Conservation (phyloP, 768 basidiomycete species). For the Hericium erinaceus region DNA sequence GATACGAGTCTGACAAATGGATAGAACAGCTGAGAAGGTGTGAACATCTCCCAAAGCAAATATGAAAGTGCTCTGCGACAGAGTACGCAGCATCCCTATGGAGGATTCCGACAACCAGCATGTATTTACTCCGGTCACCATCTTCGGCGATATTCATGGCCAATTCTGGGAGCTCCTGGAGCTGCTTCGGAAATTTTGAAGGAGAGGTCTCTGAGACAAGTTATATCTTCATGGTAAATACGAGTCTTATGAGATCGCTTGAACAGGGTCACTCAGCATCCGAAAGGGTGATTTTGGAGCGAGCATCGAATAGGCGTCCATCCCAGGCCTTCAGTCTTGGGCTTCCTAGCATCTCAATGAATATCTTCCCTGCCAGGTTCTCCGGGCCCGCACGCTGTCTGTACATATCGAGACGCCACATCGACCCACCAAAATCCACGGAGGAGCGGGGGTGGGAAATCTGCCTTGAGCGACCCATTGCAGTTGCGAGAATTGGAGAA, state of each 20-base stretch:
- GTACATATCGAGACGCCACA: too few species aligned
- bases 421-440: too few species aligned
- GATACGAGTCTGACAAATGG: conserved; percentile 63
- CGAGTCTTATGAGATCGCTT: conserved; percentile 19
- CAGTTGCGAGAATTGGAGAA: too few species aligned
- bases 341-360: too few species aligned
- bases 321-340: too few species aligned
- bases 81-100: conserved; percentile 80
- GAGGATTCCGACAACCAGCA: conserved; percentile 98
- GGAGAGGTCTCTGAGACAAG: conserved; percentile 81
- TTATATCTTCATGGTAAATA: conserved; percentile 94
- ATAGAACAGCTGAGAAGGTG: conserved; percentile 83
- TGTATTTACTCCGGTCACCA: conserved; percentile 89
- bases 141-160: conserved; percentile 94
- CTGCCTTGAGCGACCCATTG: too few species aligned
- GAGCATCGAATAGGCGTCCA: too few species aligned
- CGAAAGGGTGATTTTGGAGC: conserved; percentile 86
- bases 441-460: too few species aligned
- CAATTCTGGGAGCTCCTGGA: conserved; percentile 97
- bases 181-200: conserved; percentile 74
- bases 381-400: too few species aligned
- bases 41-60: conserved; percentile 79
- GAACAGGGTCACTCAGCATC: too few species aligned
- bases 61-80: conserved; percentile 89
- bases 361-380: too few species aligned